Evolutionary conservation across 1,284 basidiomycete genomes (phyloP).

Genomic region (Dichomitus squalens): DNA sequence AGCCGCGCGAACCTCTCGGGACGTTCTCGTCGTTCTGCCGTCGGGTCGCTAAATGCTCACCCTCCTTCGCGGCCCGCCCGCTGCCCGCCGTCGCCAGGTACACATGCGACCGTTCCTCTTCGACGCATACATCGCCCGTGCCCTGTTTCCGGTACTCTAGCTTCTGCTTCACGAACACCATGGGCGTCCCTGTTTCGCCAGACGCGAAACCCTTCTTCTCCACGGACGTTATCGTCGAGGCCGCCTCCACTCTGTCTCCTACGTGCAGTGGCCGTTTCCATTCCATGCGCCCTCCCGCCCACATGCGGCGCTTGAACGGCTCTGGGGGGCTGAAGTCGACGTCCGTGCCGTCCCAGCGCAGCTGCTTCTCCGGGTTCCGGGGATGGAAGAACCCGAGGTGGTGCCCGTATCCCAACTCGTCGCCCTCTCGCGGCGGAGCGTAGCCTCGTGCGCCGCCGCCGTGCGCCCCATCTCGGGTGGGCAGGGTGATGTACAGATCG

Average conservation of each 20-base stretch:
- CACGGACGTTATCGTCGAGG: conserved; percentile 54
- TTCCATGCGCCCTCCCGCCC: conserved; percentile 75
- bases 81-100: conserved; percentile 53
- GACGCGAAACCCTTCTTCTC: conserved; percentile 63
- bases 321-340: conserved; percentile 69
- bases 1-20: conserved; percentile 1
- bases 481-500: conserved; percentile 68
- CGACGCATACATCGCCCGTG: conserved; percentile 47
- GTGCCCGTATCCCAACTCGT: conserved; percentile 60
- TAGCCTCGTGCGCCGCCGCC: conserved; percentile 35
- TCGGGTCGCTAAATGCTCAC: conserved; percentile 33
- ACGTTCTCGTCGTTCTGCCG: background rate
- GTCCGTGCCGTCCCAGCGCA: conserved; percentile 76
- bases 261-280: conserved; percentile 64
- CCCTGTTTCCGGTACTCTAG: conserved; percentile 51
- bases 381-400: conserved; percentile 80
- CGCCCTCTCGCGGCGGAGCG: conserved; percentile 42
- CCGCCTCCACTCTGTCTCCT: conserved; percentile 55
- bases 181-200: conserved; percentile 48
- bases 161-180: conserved; percentile 79
- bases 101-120: conserved; percentile 76
- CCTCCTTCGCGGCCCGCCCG: conserved; percentile 41
- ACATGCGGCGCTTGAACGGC: conserved; percentile 82
- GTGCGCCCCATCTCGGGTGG: conserved; percentile 59
- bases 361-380: conserved; percentile 54